Evolutionary conservation across 495 filamentous ascomycete species (phyloP), one percentile per base, ranked within the genome.

Genomic region (Cladorrhinum samala): DNA sequence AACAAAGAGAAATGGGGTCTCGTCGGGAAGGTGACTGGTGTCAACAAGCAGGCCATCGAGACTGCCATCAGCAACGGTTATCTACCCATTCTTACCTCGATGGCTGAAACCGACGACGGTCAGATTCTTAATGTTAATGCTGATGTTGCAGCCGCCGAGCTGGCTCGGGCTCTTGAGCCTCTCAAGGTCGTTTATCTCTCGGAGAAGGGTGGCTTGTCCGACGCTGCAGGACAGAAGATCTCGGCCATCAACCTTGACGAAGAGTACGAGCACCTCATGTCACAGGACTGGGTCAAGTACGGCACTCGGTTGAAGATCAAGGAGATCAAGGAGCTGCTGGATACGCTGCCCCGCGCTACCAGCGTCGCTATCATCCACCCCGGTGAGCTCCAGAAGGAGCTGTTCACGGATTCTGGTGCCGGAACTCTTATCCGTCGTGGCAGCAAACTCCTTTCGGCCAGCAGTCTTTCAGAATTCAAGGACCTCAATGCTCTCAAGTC

Each of bases 301-400:
- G 93, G 93, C 27, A 98, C 93, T 39, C 84, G 91, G 59, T 74
- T 96, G 51, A 98, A 98, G 86, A 96, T 98, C 72, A 94, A 92
- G 72, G 92, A 98, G 74, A 95, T 96, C 73, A 96, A 96, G 76
- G 88, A 93, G 17, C 80, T 98, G 8, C 76, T 98, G 46, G 85
- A 85, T 50, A 84, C 86, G 23, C 80, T 98, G 9, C 93, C 93
- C 37, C 81, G 89, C 60, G 88, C 90, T 9, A 95, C 93, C 39
- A 96, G 91, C 62, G 94, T 98, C 51, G 93, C 93, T 21, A 97
- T 98, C 64, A 97, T 98, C 58, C 91, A 96, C 69, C 91, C 93
- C 2, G 88, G 84, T 19, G 88, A 95, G 64, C 80, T 98, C 8
- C 91, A 96, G 67, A 95, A 95, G 75, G 92, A 96, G 69, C 75